Percentiles rank a stretch among this genome's conserved stretches.
Conservation (phyloP, 345 rosid genomes). For the Pistacia atlantica region DNA sequence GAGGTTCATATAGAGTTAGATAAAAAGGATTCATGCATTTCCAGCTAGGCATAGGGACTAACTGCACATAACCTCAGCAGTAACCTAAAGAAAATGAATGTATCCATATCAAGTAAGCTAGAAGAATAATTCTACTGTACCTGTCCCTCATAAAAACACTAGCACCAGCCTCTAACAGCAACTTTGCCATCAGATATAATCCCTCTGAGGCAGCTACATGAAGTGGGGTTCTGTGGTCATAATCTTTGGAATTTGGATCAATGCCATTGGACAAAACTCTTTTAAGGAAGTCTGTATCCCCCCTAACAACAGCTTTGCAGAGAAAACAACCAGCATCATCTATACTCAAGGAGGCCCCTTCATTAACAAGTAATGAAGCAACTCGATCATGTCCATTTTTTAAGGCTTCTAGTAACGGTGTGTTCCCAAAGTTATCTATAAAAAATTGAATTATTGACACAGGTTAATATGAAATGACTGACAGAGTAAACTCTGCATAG, state of each 20-base stretch:
- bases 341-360: slow-evolving; percentile 68
- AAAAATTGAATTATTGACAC: slow-evolving; percentile 7
- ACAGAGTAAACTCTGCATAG: background rate
- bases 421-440: slow-evolving; percentile 83
- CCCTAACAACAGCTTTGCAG: slow-evolving; percentile 65
- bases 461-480: background rate
- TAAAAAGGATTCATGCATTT: background rate
- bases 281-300: slow-evolving; percentile 76
- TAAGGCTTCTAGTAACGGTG: slow-evolving; percentile 88
- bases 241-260: slow-evolving; percentile 85
- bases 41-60: background rate
- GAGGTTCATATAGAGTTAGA: background rate
- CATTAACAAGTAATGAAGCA: slow-evolving; percentile 58
- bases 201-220: slow-evolving; percentile 95
- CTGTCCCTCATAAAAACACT: slow-evolving; percentile 79
- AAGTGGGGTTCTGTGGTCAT: slow-evolving; percentile 89
- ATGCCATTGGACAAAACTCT: slow-evolving; percentile 69
- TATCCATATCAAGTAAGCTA: slow-evolving; percentile 3
- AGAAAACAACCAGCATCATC: slow-evolving; percentile 81
- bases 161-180: slow-evolving; percentile 83
- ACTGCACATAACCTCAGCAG: background rate
- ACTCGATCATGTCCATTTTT: slow-evolving; percentile 70
- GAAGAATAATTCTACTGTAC: slow-evolving; percentile 31
- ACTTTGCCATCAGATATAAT: slow-evolving; percentile 65
- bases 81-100: background rate